phyloP scores from a whole-genome alignment of 208 protist species.

The Trichomonas vaginalis region DNA sequence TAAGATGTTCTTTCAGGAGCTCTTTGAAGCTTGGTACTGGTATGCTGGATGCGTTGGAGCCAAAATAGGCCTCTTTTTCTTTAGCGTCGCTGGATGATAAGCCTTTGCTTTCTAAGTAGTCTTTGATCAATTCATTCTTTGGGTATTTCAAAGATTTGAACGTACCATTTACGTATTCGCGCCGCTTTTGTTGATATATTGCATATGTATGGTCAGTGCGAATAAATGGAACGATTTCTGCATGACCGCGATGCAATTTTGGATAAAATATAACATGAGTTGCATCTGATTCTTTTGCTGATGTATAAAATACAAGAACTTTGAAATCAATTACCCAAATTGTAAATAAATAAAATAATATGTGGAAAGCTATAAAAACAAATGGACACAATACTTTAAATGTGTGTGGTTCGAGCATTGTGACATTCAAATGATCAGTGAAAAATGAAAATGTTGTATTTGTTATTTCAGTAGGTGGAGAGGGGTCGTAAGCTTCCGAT shows the following conservation, averaged over 20 bases:
- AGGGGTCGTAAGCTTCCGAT: background rate
- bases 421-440: background rate
- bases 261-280: background rate
- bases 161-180: background rate
- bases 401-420: background rate
- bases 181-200: background rate
- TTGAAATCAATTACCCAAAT: background rate
- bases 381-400: background rate
- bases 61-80: background rate
- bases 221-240: background rate
- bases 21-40: background rate
- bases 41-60: background rate
- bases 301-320: background rate
- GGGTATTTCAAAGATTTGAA: background rate
- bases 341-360: background rate
- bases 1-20: background rate
- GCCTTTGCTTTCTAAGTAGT: background rate
- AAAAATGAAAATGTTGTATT: background rate
- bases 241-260: background rate
- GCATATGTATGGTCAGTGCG: background rate
- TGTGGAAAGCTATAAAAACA: background rate
- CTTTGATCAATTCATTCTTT: background rate
- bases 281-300: background rate
- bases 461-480: background rate
- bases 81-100: background rate